These are phyloP conservation scores for Verticillium tricorpus DNA, from an alignment of 2,329 filamentous ascomycete species.

Conservation along the genomic window DNA sequence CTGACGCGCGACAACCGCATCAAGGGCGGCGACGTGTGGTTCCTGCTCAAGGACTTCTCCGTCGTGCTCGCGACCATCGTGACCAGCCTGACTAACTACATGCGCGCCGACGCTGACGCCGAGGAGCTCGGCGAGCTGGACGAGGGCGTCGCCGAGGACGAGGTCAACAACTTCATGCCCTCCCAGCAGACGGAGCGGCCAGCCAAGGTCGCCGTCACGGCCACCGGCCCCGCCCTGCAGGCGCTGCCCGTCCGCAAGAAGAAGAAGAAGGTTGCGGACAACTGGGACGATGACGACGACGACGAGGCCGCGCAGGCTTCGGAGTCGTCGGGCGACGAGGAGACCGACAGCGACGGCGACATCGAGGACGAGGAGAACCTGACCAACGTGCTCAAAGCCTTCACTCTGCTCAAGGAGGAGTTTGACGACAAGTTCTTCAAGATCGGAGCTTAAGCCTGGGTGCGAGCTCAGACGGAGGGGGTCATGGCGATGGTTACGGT, in stretches of 20 bases:
- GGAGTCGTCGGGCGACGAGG: constrained; percentile 16
- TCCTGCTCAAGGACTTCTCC: constrained; percentile 56
- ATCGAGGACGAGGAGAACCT: constrained; percentile 39
- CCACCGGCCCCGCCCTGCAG: neutral
- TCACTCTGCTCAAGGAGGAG: constrained; percentile 50
- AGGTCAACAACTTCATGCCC: constrained; percentile 4
- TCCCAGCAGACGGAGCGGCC: neutral
- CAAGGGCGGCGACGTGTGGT: constrained; percentile 66
- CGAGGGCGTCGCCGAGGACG: constrained; percentile 33
- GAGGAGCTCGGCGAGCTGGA: constrained; percentile 38
- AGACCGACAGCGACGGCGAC: constrained; percentile 24
- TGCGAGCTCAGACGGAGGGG: neutral
- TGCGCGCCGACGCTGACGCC: constrained; percentile 27
- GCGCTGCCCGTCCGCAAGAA: constrained; percentile 15
- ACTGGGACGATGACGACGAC: constrained; percentile 39
- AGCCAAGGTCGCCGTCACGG: neutral
- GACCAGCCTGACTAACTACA: constrained; percentile 54
- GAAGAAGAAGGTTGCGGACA: constrained; percentile 32
- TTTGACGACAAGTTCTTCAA: constrained; percentile 62
- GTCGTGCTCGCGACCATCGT: constrained; percentile 66
- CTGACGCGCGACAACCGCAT: constrained; percentile 64
- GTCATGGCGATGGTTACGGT: neutral
- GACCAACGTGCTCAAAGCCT: constrained; percentile 54
- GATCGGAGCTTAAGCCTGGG: constrained; percentile 48
- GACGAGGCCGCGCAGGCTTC: constrained; percentile 14